Evolutionary conservation across 257 asterid species (phyloP).

Genomic region (Thymus quinquecostatus): DNA sequence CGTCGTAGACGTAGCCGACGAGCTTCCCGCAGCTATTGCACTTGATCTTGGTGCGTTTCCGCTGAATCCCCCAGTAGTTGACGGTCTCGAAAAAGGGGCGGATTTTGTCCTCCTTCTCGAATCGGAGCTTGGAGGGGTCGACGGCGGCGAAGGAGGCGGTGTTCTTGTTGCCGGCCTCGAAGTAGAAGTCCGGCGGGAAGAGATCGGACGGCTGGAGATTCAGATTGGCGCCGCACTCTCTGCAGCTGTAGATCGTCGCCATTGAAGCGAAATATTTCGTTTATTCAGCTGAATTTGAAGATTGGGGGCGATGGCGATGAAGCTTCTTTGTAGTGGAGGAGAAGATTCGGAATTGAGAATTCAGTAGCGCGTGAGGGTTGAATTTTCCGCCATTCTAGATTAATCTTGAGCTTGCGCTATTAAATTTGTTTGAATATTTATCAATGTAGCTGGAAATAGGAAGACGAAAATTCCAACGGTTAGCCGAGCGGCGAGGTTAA

Average conservation of each 20-base stretch:
- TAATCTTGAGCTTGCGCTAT: neutral
- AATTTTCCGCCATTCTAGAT: constrained; percentile 29
- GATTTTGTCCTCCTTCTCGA: constrained; percentile 74
- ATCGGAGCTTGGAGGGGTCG: constrained; percentile 72
- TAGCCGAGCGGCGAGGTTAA: too few species aligned
- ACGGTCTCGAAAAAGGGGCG: constrained; percentile 82
- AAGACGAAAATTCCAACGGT: too few species aligned
- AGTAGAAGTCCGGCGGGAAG: constrained; percentile 77
- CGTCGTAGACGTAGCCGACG: constrained; percentile 82
- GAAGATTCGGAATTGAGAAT: neutral
- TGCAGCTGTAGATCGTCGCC: constrained; percentile 80
- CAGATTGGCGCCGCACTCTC: constrained; percentile 76
- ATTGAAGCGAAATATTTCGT: constrained; percentile 29
- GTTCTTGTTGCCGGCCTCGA: constrained; percentile 94
- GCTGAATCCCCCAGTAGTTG: constrained; percentile 90
- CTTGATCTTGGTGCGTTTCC: constrained; percentile 75
- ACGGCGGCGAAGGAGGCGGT: constrained; percentile 71
- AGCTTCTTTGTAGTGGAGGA: constrained; percentile 3
- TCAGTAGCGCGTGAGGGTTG: constrained; percentile 26
- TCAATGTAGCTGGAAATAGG: neutral
- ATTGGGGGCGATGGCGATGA: neutral
- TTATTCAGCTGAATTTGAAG: neutral
- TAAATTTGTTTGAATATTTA: neutral
- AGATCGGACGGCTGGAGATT: constrained; percentile 62
- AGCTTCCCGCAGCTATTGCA: constrained; percentile 72